Base-by-base conservation (phyloP, 352 stramenopile species). In the Pythium volutum region DNA sequence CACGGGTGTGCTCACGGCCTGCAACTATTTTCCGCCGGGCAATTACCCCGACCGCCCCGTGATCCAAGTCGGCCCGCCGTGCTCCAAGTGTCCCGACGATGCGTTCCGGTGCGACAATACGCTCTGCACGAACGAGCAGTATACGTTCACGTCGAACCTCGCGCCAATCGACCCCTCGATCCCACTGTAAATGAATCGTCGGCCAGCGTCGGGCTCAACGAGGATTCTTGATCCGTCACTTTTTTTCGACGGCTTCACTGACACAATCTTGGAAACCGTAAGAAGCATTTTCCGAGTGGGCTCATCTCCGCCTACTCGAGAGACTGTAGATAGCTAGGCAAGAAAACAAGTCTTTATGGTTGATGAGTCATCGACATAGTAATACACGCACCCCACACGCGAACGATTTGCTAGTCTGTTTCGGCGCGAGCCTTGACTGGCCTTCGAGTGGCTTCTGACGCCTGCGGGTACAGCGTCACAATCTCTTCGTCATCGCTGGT, bases 371-470 rank as follows among this genome's bases (percentile, higher is more conserved):
- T 8, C 8, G 8, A 36, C 31, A 11, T 36, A 48, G 41, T 14
- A 48, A 25, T 22, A 2, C 22, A 52, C 25, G 27, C 43, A 29
- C 43, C 25, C 25, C 43, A 22, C 22, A 15, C 45, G 8, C 25
- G 7, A 15, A 26, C 31, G 31, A 15, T 43, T 23, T 16, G 25
- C 46, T 56, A 90, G 54, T 85, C 71, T 7, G 77, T 86, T 46
- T 88, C 81, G 0, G 77, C 77, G 52, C 76, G 74, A 49, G 69
- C 79, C 49, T 88, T 88, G 2, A 69, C 61, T 27, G 42, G 50
- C 10, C 75, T 64, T 41, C 71, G 25, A 9, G 55, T 58, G 26
- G 77, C 31, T 70, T 66, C 34, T 5, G 53, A 69, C 41, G 12
- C 14, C 14, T 59, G 46, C 4, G 45, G 36, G 23, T 53, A 59